A percentile compares a stretch with the other conserved stretches of the same genome.
Evolutionary conservation across 2,329 filamentous ascomycete genomes (phyloP).

Genomic region (Elsinoe fawcettii): DNA sequence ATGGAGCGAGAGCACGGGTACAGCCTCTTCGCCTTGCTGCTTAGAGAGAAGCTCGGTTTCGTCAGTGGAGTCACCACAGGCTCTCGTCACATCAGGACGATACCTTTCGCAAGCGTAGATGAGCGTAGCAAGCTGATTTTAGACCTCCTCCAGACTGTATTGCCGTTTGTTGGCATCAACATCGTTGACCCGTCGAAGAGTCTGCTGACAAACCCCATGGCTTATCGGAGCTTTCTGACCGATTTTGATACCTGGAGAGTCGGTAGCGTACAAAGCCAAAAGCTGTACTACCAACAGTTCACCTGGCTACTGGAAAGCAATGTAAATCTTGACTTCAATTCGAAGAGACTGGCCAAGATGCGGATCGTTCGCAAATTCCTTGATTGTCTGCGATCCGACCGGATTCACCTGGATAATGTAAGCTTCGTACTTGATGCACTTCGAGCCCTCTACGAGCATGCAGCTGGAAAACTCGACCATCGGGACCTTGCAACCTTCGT

Average conservation of each 20-base stretch:
- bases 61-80: slow-evolving; percentile 25
- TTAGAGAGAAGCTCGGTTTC: slow-evolving; percentile 71
- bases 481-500: slow-evolving; percentile 84
- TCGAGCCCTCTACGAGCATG: slow-evolving; percentile 68
- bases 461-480: slow-evolving; percentile 75
- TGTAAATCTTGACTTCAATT: slow-evolving; percentile 88
- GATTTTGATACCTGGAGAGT: slow-evolving; percentile 91
- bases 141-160: slow-evolving; percentile 64
- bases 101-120: slow-evolving; percentile 24
- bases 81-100: not conserved
- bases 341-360: slow-evolving; percentile 79
- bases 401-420: slow-evolving; percentile 63
- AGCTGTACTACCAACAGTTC: slow-evolving; percentile 90
- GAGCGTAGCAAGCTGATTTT: slow-evolving; percentile 47
- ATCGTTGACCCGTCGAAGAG: slow-evolving; percentile 72
- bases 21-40: slow-evolving; percentile 71
- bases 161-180: slow-evolving; percentile 85
- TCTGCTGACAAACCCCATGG: slow-evolving; percentile 90
- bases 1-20: slow-evolving; percentile 97
- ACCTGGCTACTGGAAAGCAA: slow-evolving; percentile 79
- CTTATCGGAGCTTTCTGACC: slow-evolving; percentile 83
- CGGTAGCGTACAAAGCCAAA: slow-evolving; percentile 67
- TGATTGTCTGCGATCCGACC: slow-evolving; percentile 82
- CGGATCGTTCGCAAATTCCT: slow-evolving; percentile 88
- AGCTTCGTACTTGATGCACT: slow-evolving; percentile 72